Evolutionary conservation across 108 stramenopile species (phyloP).

Genomic region (Skeletonema menzelii): DNA sequence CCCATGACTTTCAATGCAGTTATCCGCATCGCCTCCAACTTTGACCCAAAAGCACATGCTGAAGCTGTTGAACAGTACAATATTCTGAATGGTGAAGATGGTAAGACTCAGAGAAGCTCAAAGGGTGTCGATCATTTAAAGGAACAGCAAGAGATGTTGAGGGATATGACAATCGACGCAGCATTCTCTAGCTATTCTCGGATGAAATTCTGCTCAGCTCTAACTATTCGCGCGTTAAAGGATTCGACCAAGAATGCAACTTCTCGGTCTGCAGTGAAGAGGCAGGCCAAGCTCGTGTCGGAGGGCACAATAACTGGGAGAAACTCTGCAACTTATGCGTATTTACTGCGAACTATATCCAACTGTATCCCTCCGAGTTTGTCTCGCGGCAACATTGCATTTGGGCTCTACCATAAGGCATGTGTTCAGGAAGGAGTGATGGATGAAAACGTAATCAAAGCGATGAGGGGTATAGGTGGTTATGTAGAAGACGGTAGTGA

Average conservation of each 20-base stretch:
- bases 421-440: conserved; percentile 57
- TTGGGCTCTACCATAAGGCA: conserved; percentile 62
- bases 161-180: conserved; percentile 56
- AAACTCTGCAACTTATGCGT: conserved; percentile 59
- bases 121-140: background rate
- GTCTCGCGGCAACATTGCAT: conserved; percentile 70
- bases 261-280: conserved; percentile 33
- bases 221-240: conserved; percentile 34
- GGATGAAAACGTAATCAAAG: conserved; percentile 47
- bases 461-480: conserved; percentile 45
- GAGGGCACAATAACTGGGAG: conserved; percentile 50
- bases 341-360: conserved; percentile 52
- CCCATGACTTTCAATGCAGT: conserved; percentile 73
- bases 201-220: conserved; percentile 35
- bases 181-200: conserved; percentile 51
- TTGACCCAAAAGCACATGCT: conserved; percentile 40
- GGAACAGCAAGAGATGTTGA: conserved; percentile 40
- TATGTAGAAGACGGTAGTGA: conserved; percentile 19
- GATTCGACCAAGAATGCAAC: conserved; percentile 34
- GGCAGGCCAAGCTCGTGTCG: conserved; percentile 27
- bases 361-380: conserved; percentile 60
- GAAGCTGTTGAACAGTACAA: conserved; percentile 21
- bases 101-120: background rate
- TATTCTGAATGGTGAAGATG: conserved; percentile 17
- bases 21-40: conserved; percentile 56